Evolutionary conservation across 805 yeast genomes (phyloP).

Genomic region (Candida ortonii): DNA sequence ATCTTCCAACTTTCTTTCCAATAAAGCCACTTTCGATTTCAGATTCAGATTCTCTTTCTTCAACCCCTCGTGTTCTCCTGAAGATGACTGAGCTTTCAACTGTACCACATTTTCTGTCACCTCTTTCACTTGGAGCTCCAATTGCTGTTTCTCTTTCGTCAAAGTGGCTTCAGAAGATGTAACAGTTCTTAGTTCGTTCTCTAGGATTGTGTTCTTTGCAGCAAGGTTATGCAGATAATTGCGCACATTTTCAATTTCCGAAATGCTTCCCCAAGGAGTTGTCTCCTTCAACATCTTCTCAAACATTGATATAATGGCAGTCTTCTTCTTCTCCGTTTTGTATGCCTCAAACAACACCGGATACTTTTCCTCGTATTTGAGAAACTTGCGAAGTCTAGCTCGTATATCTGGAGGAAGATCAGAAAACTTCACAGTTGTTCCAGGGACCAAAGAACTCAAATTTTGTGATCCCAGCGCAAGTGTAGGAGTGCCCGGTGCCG

Average conservation of each 20-base stretch:
- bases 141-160: constrained; percentile 11
- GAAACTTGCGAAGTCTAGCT: constrained; percentile 67
- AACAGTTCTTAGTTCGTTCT: constrained; percentile 59
- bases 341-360: constrained; percentile 84
- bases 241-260: constrained; percentile 67
- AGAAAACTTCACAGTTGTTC: constrained; percentile 32
- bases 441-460: constrained; percentile 19
- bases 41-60: too few relatives aligned
- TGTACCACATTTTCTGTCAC: too few relatives aligned
- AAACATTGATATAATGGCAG: constrained; percentile 55
- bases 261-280: constrained; percentile 75
- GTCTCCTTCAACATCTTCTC: constrained; percentile 71
- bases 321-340: constrained; percentile 70
- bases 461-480: not conserved
- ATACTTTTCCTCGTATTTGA: constrained; percentile 86
- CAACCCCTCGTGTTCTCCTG: too few relatives aligned
- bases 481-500: constrained; percentile 1
- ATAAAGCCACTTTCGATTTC: too few relatives aligned
- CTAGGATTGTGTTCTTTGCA: constrained; percentile 57
- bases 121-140: constrained; percentile 2
- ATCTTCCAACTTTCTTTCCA: constrained; percentile 1
- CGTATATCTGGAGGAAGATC: constrained; percentile 56
- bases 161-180: constrained; percentile 23
- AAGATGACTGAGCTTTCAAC: too few relatives aligned
- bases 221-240: constrained; percentile 66